Evolutionary conservation across 441 rosid species (phyloP), one percentile per base, ranked within the genome.

Genomic region (Populus tomentosa): DNA sequence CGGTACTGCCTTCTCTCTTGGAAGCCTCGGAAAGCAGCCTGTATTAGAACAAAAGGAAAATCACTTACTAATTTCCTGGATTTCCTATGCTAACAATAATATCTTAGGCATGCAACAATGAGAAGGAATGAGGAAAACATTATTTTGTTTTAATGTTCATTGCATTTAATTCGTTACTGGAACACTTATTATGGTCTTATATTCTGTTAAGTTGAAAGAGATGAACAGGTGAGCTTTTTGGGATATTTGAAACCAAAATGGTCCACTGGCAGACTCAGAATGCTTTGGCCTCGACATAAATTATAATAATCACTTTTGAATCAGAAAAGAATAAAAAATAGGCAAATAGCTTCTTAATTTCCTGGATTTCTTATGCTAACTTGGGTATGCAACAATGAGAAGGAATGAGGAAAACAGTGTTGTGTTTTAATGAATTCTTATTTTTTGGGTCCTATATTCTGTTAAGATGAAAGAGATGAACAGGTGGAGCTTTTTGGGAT

Each of bases 1-100:
- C 85, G 56, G 86, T 97, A 93, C 64, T 97, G 97, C 85, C 80
- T 92, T 85, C 99, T 87, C 63, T 79, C 91, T 88, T 88, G 98
- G 85, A 69, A 86, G 53, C 97, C 99, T 59, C 98, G 88, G 84
- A 93, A 93, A 80, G 77, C 90, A 77, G 99, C 90, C 99, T 97
- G 89, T 83, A 85, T 33, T 40, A 64, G 46, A 71, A 75, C n/a
- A 74, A n/a, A 75, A 70, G 38, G 56, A 73, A 70, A 69, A 18
- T 11, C 30, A 80, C 26, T 42, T 26, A 26, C 13, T 46, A 46
- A 14, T 21, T 38, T 53, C 32, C 28, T 16, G 7, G 59, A 24
- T 33, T 23, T 70, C 18, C 6, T 46, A 18, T 3, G 18, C 6
- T 21, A 65, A 38, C 28, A 26, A 26, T 26, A 26, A 26, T 26